These are phyloP conservation scores for Stipa capillata DNA, from an alignment of 176 grass and related monocot species.

Conservation along the genomic window DNA sequence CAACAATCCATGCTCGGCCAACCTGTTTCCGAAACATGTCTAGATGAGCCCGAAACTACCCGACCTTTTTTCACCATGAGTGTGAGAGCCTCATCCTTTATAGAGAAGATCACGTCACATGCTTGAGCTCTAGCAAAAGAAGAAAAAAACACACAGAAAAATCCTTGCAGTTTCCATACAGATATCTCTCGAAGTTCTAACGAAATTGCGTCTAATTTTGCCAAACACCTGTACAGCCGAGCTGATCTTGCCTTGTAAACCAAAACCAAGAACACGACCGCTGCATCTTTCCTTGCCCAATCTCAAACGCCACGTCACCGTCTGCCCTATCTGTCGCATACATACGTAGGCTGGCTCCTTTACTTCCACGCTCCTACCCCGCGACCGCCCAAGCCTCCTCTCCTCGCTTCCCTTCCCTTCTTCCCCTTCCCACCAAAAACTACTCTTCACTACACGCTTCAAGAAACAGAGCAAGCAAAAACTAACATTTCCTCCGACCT, in stretches of 20 bases:
- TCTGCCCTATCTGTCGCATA: background rate
- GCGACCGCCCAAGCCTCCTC: background rate
- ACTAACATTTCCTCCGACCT: background rate
- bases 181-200: too few species aligned
- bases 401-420: background rate
- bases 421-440: background rate
- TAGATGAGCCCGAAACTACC: too few species aligned
- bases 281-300: background rate
- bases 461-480: background rate
- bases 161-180: too few species aligned
- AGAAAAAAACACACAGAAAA: too few species aligned
- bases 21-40: too few species aligned
- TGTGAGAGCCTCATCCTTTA: too few species aligned
- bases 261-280: background rate
- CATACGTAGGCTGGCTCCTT: background rate
- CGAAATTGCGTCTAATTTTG: too few species aligned
- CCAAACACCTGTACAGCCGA: too few species aligned
- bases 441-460: constrained; percentile 26
- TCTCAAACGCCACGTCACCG: constrained; percentile 19
- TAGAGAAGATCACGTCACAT: too few species aligned
- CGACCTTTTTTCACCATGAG: too few species aligned
- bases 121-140: too few species aligned
- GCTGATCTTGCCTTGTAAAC: background rate
- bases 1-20: too few species aligned
- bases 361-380: constrained; percentile 3